phyloP scores from a whole-genome alignment of 257 asterid genomes.

The Striga asiatica region DNA sequence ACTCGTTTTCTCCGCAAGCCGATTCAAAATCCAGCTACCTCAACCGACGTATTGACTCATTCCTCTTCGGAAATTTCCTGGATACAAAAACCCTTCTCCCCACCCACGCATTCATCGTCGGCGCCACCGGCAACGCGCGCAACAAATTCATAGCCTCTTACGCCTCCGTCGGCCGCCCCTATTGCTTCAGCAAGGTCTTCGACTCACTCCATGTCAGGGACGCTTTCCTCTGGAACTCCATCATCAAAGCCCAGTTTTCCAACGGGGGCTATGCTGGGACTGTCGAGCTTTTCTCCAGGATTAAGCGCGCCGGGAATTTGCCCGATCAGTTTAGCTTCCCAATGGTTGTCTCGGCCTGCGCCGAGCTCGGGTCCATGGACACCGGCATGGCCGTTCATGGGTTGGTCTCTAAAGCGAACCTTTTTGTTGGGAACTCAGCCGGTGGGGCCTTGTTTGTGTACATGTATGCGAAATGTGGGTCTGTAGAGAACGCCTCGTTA shows the following conservation, averaged over 20 bases:
- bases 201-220: conserved; percentile 31
- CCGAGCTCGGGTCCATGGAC: conserved; percentile 42
- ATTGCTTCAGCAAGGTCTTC: conserved; percentile 40
- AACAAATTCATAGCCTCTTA: conserved; percentile 53
- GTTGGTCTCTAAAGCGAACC: conserved; percentile 42
- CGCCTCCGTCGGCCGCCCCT: conserved; percentile 37
- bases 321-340: conserved; percentile 57
- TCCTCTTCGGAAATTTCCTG: conserved; percentile 28
- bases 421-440: conserved; percentile 40
- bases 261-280: conserved; percentile 35
- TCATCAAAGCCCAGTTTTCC: conserved; percentile 64
- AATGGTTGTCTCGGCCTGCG: conserved; percentile 66
- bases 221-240: conserved; percentile 65
- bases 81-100: conserved; percentile 27
- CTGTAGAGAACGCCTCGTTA: conserved; percentile 29
- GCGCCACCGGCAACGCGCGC: conserved; percentile 39
- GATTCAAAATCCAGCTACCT: conserved; percentile 22
- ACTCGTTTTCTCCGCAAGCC: conserved; percentile 19
- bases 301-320: conserved; percentile 25
- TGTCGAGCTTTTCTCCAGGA: conserved; percentile 33
- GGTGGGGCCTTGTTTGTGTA: conserved; percentile 67
- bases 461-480: conserved; percentile 64
- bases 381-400: conserved; percentile 48
- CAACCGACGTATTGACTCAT: conserved; percentile 21
- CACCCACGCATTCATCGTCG: conserved; percentile 39